These are phyloP conservation scores for Daldinia concentrica DNA, from an alignment of 495 filamentous ascomycete species.

Conservation along the genomic window DNA sequence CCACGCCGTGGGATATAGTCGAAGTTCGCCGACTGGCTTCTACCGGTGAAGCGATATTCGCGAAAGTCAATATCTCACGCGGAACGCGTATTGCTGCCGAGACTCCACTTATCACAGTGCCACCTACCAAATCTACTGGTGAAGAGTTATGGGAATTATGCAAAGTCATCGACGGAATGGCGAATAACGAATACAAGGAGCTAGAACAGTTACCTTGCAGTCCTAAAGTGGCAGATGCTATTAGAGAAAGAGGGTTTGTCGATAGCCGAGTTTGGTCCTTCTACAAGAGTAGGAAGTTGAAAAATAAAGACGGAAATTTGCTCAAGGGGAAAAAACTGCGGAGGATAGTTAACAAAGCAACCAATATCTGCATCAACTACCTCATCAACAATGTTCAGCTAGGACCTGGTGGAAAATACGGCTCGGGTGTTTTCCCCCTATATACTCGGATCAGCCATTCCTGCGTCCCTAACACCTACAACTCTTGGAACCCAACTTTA, in stretches of 20 bases:
- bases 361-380: conserved; percentile 19
- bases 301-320: conserved; percentile 4
- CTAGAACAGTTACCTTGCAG: conserved; percentile 7
- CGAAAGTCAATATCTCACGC: conserved; percentile 17
- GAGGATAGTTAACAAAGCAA: conserved; percentile 9
- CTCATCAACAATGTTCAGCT: conserved; percentile 25
- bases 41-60: conserved; percentile 17
- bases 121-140: conserved; percentile 3
- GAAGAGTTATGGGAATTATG: conserved; percentile 23
- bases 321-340: conserved; percentile 18
- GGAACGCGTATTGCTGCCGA: conserved; percentile 34
- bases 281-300: conserved; percentile 23
- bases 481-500: conserved; percentile 51
- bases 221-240: neutral
- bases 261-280: conserved; percentile 11
- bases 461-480: conserved; percentile 55
- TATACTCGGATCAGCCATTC: conserved; percentile 52
- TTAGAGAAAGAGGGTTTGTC: neutral
- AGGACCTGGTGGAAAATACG: conserved; percentile 31
- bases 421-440: conserved; percentile 29
- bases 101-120: conserved; percentile 19
- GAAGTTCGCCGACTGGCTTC: conserved; percentile 14
- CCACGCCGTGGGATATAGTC: conserved; percentile 3
- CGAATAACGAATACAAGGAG: neutral
- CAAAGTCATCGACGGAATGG: neutral